Evolutionary conservation across 2,329 filamentous ascomycete species (phyloP).

Genomic region (Fusarium algeriense): DNA sequence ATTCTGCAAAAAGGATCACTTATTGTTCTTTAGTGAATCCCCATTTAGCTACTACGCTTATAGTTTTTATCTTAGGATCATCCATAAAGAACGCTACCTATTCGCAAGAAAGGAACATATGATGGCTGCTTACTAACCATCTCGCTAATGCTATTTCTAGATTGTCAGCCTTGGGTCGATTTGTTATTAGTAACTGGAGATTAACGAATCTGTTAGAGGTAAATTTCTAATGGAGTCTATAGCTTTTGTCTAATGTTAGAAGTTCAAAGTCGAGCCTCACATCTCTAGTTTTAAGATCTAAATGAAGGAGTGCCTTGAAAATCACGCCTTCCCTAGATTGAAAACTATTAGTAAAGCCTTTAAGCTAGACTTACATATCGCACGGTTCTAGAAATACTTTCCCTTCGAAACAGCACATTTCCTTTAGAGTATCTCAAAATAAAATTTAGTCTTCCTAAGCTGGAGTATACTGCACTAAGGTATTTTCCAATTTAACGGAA

Average conservation of each 20-base stretch:
- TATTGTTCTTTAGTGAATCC: background rate
- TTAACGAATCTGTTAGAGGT: background rate
- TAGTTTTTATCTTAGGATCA: background rate
- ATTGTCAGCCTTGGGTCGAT: background rate
- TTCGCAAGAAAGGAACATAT: background rate
- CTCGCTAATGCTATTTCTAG: background rate
- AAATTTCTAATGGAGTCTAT: slow-evolving; percentile 1
- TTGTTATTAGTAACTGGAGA: background rate
- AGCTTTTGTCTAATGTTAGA: background rate
- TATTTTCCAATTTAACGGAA: background rate
- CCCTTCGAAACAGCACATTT: background rate
- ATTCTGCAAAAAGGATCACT: background rate
- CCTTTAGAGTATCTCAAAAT: background rate
- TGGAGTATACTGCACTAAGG: background rate
- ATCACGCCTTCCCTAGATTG: background rate
- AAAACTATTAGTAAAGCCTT: background rate
- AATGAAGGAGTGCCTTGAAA: background rate
- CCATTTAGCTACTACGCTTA: too few relatives aligned
- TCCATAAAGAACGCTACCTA: background rate
- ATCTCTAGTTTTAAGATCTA: background rate
- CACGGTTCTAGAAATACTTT: background rate
- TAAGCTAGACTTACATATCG: background rate
- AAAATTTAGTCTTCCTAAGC: background rate
- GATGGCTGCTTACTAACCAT: background rate
- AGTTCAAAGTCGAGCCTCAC: background rate